Conservation (phyloP, 2,329 filamentous ascomycete genomes). For the Helotiales sp. region DNA sequence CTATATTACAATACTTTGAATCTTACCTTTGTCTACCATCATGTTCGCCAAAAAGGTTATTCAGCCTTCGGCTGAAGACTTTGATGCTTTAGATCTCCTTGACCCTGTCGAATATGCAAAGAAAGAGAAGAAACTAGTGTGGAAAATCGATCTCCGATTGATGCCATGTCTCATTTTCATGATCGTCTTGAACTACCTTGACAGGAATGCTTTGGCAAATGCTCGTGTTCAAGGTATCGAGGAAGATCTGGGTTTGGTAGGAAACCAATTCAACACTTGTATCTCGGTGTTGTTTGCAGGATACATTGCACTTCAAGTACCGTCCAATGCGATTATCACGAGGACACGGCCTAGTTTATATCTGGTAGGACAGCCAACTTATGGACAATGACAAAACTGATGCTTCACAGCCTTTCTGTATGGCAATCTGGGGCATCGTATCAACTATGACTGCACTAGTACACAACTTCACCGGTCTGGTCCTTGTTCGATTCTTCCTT, state of each 20-base stretch:
- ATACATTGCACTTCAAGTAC: constrained; percentile 36
- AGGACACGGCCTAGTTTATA: constrained; percentile 29
- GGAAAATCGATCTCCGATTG: constrained; percentile 22
- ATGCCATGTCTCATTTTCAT: constrained; percentile 24
- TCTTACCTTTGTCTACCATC: not conserved
- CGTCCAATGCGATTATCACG: constrained; percentile 42
- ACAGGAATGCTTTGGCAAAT: constrained; percentile 32
- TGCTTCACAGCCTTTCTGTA: constrained; percentile 4
- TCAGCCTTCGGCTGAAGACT: constrained; percentile 2
- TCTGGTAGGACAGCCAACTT: constrained; percentile 26
- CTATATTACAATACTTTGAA: too few relatives aligned
- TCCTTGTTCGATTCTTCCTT: constrained; percentile 34
- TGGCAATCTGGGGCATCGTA: constrained; percentile 29
- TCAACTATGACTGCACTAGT: constrained; percentile 46
- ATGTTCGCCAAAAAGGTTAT: not conserved
- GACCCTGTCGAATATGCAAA: constrained; percentile 9
- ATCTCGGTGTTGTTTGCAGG: constrained; percentile 32
- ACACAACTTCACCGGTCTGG: constrained; percentile 27
- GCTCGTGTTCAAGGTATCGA: constrained; percentile 24
- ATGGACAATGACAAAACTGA: constrained; percentile 15
- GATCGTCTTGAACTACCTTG: constrained; percentile 32
- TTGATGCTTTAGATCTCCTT: constrained; percentile 6
- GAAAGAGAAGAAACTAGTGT: constrained; percentile 16
- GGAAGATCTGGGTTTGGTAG: constrained; percentile 36
- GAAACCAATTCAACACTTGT: constrained; percentile 39